Conservation (phyloP, 345 rosid genomes). For the Erodium maritimum region DNA sequence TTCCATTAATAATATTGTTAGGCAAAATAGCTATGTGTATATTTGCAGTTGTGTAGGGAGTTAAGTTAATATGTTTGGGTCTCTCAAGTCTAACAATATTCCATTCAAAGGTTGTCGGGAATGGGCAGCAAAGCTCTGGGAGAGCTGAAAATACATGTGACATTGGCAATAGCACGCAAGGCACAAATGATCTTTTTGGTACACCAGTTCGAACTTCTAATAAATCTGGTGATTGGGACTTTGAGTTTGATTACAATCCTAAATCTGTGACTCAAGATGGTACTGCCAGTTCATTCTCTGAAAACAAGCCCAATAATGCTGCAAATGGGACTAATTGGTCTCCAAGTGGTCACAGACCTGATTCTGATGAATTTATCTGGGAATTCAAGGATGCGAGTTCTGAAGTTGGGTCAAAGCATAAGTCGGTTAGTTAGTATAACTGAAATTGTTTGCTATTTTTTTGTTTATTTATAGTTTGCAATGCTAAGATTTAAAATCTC, state of each 20-base stretch:
- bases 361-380: slow-evolving; percentile 10
- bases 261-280: slow-evolving; percentile 12
- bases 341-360: no score
- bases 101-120: slow-evolving; percentile 20
- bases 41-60: neutral
- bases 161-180: slow-evolving; percentile 12
- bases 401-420: neutral
- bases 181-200: slow-evolving; percentile 12
- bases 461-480: no score
- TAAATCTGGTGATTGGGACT: slow-evolving; percentile 25
- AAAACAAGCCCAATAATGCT: slow-evolving; percentile 14
- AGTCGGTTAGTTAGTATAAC: neutral
- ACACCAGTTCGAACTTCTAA: slow-evolving; percentile 14
- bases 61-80: slow-evolving; percentile 8
- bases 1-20: neutral
- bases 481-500: neutral
- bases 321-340: slow-evolving; percentile 11
- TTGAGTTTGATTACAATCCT: slow-evolving; percentile 19
- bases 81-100: slow-evolving; percentile 13
- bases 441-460: neutral
- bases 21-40: neutral
- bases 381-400: slow-evolving; percentile 10
- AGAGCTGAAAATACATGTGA: slow-evolving; percentile 6
- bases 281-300: slow-evolving; percentile 7
- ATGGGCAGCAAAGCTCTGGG: slow-evolving; percentile 9